Percentiles rank a stretch among this genome's conserved stretches.
Conservation (phyloP, 2,329 filamentous ascomycete genomes). For the Ceratocystis ficicola region DNA sequence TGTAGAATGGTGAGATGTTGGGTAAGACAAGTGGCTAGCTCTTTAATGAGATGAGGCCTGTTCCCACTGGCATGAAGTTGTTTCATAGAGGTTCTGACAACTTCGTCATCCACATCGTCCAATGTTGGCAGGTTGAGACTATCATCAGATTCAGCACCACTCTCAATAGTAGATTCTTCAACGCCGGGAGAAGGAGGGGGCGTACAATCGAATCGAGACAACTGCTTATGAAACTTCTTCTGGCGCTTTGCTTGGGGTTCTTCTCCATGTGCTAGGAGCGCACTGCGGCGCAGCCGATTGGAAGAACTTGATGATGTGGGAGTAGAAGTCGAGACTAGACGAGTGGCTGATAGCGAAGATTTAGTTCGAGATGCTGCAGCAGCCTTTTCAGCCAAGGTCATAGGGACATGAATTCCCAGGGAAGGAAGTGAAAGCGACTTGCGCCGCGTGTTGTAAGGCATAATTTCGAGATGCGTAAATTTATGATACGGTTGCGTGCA, state of each 20-base stretch:
- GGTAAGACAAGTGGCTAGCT: slow-evolving; percentile 70
- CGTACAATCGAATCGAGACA: slow-evolving; percentile 51
- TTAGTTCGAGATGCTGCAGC: slow-evolving; percentile 31
- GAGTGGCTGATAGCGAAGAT: background rate
- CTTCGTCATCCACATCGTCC: slow-evolving; percentile 82
- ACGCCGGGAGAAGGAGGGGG: slow-evolving; percentile 40
- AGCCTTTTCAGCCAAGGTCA: slow-evolving; percentile 49
- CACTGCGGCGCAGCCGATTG: slow-evolving; percentile 25
- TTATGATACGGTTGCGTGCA: slow-evolving; percentile 22
- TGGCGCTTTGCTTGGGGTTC: slow-evolving; percentile 50
- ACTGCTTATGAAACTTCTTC: slow-evolving; percentile 30
- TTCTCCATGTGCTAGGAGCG: slow-evolving; percentile 25
- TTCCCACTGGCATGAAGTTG: slow-evolving; percentile 85
- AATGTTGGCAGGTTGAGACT: slow-evolving; percentile 61
- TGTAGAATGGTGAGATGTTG: slow-evolving; percentile 70
- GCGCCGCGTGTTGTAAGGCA: slow-evolving; percentile 94
- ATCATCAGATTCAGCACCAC: slow-evolving; percentile 88
- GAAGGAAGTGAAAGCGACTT: slow-evolving; percentile 90
- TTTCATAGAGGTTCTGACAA: slow-evolving; percentile 79
- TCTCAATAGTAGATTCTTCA: slow-evolving; percentile 52
- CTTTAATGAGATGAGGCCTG: slow-evolving; percentile 86
- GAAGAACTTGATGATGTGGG: slow-evolving; percentile 25
- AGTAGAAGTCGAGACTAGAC: slow-evolving; percentile 25
- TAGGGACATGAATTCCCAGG: slow-evolving; percentile 78
- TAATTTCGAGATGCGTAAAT: slow-evolving; percentile 29